Evolutionary conservation across 306 rosid species (phyloP).

Genomic region (Prunus salicina): DNA sequence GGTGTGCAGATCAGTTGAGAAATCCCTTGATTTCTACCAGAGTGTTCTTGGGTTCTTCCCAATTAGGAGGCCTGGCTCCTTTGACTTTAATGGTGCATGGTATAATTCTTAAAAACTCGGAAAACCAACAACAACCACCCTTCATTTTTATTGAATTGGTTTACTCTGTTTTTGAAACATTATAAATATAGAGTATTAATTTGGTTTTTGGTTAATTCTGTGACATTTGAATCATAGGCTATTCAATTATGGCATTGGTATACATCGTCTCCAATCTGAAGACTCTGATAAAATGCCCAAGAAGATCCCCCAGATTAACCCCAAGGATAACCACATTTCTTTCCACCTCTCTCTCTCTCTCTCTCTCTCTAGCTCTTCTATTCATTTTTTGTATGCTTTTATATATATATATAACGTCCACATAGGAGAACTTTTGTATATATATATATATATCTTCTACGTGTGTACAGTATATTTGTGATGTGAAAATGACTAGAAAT

Average conservation of each 20-base stretch:
- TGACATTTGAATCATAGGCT: conserved; percentile 37
- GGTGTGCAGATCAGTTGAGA: conserved; percentile 58
- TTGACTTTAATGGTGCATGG: conserved; percentile 52
- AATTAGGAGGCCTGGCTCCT: conserved; percentile 43
- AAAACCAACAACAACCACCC: not conserved
- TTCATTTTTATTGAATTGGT: not conserved
- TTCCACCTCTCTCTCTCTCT: conserved; percentile 35
- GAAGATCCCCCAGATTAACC: conserved; percentile 50
- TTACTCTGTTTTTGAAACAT: not conserved
- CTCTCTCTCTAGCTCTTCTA: not conserved
- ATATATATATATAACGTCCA: too few species aligned
- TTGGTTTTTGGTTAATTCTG: conserved; percentile 6
- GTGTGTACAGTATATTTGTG: too few species aligned
- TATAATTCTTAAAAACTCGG: not conserved
- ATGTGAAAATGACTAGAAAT: not conserved
- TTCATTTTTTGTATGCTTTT: not conserved
- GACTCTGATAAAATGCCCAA: conserved; percentile 46
- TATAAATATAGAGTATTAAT: not conserved
- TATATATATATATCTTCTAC: too few species aligned
- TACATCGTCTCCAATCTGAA: conserved; percentile 73
- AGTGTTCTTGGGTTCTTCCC: conserved; percentile 67
- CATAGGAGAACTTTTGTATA: too few species aligned
- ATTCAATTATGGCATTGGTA: conserved; percentile 72
- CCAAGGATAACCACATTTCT: conserved; percentile 66
- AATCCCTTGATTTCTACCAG: conserved; percentile 58